Conservation (phyloP, 768 basidiomycete species). For the Lactifluus pinguis region DNA sequence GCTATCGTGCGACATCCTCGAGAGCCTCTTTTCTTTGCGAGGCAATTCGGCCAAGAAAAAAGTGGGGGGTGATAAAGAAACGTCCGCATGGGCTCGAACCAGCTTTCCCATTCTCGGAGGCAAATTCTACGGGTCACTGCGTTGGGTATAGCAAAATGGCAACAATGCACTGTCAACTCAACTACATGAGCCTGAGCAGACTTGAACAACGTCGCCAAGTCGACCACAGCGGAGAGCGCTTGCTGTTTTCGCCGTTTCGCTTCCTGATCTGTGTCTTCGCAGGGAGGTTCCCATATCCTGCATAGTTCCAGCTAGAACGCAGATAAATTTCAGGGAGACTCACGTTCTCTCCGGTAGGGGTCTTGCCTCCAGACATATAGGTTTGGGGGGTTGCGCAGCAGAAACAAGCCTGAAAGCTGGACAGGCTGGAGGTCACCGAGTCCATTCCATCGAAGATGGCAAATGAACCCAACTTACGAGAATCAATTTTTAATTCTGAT, state of each 20-base stretch:
- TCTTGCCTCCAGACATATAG: slow-evolving; percentile 13
- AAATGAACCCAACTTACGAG: neutral
- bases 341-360: slow-evolving; percentile 10
- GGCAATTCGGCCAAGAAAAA: slow-evolving; percentile 10
- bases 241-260: slow-evolving; percentile 22
- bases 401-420: slow-evolving; percentile 18
- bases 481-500: neutral
- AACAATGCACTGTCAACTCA: slow-evolving; percentile 6
- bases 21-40: neutral
- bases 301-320: neutral
- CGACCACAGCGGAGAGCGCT: slow-evolving; percentile 26
- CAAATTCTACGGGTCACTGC: neutral
- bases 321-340: neutral
- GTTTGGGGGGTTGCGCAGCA: neutral
- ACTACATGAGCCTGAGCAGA: slow-evolving; percentile 21
- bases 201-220: slow-evolving; percentile 22
- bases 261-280: slow-evolving; percentile 26
- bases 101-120: neutral
- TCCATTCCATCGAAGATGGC: neutral
- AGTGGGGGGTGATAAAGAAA: neutral
- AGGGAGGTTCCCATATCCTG: slow-evolving; percentile 24
- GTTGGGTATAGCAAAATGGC: neutral
- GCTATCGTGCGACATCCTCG: neutral
- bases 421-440: neutral
- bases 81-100: neutral